phyloP scores from a whole-genome alignment of 2,329 filamentous ascomycete species.

The Ophiostoma sp. region DNA sequence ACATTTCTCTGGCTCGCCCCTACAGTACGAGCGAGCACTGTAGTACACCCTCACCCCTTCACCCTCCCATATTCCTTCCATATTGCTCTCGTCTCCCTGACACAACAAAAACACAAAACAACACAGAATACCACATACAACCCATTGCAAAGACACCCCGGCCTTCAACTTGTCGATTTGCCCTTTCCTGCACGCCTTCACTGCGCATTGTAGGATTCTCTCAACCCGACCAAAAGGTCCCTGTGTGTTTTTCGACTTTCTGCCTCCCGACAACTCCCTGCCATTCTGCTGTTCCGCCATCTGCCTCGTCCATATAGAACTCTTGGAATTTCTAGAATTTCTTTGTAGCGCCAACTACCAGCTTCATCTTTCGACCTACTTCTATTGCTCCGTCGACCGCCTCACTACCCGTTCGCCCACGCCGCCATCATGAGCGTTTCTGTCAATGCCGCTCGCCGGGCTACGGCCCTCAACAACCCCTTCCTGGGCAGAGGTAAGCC shows the following conservation, averaged over 20 bases:
- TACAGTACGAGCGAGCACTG: background rate
- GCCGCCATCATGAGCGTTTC: slow-evolving; percentile 49
- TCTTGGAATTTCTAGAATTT: background rate
- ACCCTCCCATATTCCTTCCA: background rate
- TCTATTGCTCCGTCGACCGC: background rate
- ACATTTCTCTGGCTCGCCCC: slow-evolving; percentile 16
- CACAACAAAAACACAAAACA: slow-evolving; percentile 17
- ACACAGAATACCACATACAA: slow-evolving; percentile 9
- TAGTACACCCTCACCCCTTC: background rate
- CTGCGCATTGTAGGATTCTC: slow-evolving; percentile 14
- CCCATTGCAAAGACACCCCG: background rate
- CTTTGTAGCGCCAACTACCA: background rate
- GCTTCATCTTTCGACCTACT: slow-evolving; percentile 2
- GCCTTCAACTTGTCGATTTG: background rate
- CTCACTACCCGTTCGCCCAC: background rate
- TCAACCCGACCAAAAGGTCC: background rate
- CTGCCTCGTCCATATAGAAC: background rate
- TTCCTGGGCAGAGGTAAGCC: slow-evolving; percentile 45
- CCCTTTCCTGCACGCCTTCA: slow-evolving; percentile 12
- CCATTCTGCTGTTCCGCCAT: slow-evolving; percentile 8
- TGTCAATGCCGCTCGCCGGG: slow-evolving; percentile 51
- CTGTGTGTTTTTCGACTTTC: slow-evolving; percentile 6
- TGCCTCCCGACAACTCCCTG: background rate
- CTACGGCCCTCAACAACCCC: slow-evolving; percentile 46
- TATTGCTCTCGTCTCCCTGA: background rate